Evolutionary conservation across 345 rosid species (phyloP).

Genomic region (Tarenaya hassleriana): DNA sequence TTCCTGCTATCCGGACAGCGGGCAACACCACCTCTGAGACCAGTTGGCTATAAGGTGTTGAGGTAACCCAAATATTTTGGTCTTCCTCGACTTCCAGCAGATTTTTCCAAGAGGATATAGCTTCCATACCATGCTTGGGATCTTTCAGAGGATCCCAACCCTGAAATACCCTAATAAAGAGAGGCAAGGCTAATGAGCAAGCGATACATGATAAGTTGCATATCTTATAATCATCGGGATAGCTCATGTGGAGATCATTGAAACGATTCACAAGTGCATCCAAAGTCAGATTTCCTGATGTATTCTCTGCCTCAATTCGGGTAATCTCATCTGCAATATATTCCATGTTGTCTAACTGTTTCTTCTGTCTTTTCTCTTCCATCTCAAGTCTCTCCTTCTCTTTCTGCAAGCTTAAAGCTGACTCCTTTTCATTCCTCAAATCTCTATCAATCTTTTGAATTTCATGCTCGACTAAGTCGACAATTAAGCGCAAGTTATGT

Average conservation of each 20-base stretch:
- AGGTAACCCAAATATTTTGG: constrained; percentile 60
- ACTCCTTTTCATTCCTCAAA: constrained; percentile 76
- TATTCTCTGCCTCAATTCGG: constrained; percentile 50
- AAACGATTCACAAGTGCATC: constrained; percentile 53
- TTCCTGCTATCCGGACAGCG: constrained; percentile 74
- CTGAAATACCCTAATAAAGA: constrained; percentile 77
- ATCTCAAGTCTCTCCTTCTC: constrained; percentile 68
- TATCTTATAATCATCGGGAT: constrained; percentile 65
- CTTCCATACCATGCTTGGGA: constrained; percentile 53
- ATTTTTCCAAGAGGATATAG: constrained; percentile 58
- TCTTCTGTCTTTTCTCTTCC: constrained; percentile 45
- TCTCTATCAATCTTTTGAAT: constrained; percentile 83
- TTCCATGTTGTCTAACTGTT: constrained; percentile 59
- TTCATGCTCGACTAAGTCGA: constrained; percentile 75
- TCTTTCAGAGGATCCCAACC: constrained; percentile 89
- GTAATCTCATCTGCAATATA: constrained; percentile 40
- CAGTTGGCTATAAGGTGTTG: constrained; percentile 65
- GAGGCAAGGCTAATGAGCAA: constrained; percentile 66
- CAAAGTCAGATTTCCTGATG: constrained; percentile 51
- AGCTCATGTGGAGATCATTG: constrained; percentile 41
- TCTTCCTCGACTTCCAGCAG: constrained; percentile 58
- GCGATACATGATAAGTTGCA: constrained; percentile 74
- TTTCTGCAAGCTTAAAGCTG: constrained; percentile 69
- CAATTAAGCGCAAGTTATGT: constrained; percentile 66
- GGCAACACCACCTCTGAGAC: constrained; percentile 77